Evolutionary conservation across 257 asterid species (phyloP).

Genomic region (Salvia hispanica): DNA sequence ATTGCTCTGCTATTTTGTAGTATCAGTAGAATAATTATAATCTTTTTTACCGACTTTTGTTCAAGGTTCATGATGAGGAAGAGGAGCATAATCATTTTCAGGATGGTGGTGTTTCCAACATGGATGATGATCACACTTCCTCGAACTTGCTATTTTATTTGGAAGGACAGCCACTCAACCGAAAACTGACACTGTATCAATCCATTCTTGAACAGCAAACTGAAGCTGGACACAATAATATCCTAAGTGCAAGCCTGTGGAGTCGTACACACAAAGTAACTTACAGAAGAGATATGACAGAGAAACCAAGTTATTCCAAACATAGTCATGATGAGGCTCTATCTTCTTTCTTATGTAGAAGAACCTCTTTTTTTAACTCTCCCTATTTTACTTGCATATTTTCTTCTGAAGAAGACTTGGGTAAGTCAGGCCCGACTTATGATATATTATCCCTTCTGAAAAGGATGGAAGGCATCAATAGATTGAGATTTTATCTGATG

Average conservation of each 20-base stretch:
- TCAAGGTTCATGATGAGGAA: conserved; percentile 50
- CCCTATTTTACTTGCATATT: conserved; percentile 47
- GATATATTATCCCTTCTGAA: conserved; percentile 72
- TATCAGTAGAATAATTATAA: conserved; percentile 6
- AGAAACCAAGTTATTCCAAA: conserved; percentile 32
- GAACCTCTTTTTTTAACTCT: conserved; percentile 39
- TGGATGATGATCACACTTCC: conserved; percentile 43
- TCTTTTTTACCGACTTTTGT: conserved; percentile 16
- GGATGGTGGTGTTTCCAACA: conserved; percentile 35
- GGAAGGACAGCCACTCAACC: conserved; percentile 66
- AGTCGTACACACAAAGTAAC: conserved; percentile 60
- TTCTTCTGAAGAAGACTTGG: conserved; percentile 43
- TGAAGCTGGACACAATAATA: conserved; percentile 47
- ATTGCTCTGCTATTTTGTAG: not conserved
- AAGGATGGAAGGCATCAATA: conserved; percentile 74
- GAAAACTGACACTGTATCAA: conserved; percentile 67
- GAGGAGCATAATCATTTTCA: conserved; percentile 40
- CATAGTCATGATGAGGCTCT: conserved; percentile 35
- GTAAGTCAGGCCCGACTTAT: conserved; percentile 57
- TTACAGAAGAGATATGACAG: conserved; percentile 48
- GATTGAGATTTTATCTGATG: conserved; percentile 63
- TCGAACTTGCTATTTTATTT: conserved; percentile 58
- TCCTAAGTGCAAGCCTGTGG: conserved; percentile 61
- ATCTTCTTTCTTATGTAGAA: conserved; percentile 38
- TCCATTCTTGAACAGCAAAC: conserved; percentile 57